Base-by-base conservation (phyloP, 2,329 filamentous ascomycete species). In the Lecanicillium sp. region DNA sequence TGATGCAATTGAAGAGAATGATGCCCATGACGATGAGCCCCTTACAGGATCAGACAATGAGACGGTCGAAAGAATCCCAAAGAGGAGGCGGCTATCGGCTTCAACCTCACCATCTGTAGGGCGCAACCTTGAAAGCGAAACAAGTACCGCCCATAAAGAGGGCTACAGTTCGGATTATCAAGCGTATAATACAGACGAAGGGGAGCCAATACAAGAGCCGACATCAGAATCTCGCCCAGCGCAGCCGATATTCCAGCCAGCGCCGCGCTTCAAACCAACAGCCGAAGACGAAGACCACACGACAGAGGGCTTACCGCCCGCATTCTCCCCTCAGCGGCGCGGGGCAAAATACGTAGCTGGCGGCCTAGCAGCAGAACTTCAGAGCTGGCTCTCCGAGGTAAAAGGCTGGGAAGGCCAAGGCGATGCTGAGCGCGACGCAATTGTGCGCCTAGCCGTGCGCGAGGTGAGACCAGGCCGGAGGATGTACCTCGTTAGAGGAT, bases 311-410 rank as follows among this genome's bases (percentile, higher is more conserved):
- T 11, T 25, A 25, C 22, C 22, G 11, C 22, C 22, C 6, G 22
- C 13, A 2, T 62, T 64, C 32, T 62, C 62, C 2, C 62, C 61
- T 3, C 61, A 58, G 41, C 55, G 56, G 2, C 51, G 59, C 28
- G 59, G 60, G 13, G 51, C 44, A 11, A 57, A 49, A 38, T 67
- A 64, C 20, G 16, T 64, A 1, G 36, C 56, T 4, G 55, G 57
- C 14, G 64, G 64, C 0, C 47, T 66, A 16, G 63, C 64, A 1
- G 56, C 61, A 3, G 54, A 55, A 32, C 49, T 67, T 6, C 64
- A 67, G 42, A 56, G 57, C 12, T 63, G 61, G 59, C 50, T 67
- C 9, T 63, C 64, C 1, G 60, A 65, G 16, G 53, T 65, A 17
- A 63, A 58, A 43, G 56, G 56, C 9, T 57, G 54, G 55, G 53